Evolutionary conservation across 2,329 filamentous ascomycete genomes (phyloP).

Genomic region (Scytalidium sp.): DNA sequence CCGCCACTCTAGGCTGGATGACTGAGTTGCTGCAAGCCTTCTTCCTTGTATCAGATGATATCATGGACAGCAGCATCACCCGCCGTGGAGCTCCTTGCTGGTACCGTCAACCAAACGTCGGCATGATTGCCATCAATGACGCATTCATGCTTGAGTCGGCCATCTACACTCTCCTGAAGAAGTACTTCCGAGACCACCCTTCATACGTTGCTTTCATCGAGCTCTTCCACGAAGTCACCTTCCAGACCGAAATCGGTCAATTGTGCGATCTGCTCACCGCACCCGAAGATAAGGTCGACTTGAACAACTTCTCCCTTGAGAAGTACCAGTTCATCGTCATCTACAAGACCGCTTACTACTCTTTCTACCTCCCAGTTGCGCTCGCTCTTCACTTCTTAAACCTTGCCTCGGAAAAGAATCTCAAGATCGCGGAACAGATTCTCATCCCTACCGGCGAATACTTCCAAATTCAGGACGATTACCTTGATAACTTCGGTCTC

Average conservation of each 20-base stretch:
- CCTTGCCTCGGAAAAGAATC: conserved; percentile 81
- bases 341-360: conserved; percentile 99
- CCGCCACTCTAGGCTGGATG: conserved; percentile 91
- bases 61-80: conserved; percentile 96
- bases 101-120: conserved; percentile 87
- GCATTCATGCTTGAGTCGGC: conserved; percentile 89
- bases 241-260: conserved; percentile 95
- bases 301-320: conserved; percentile 90
- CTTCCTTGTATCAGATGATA: conserved; percentile 97
- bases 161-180: conserved; percentile 91
- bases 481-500: conserved; percentile 95
- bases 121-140: conserved; percentile 98
- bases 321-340: conserved; percentile 99
- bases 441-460: conserved; percentile 97
- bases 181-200: conserved; percentile 85
- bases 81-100: conserved; percentile 93
- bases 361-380: conserved; percentile 95
- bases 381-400: conserved; percentile 84
- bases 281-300: conserved; percentile 87
- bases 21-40: conserved; percentile 98
- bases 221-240: conserved; percentile 92
- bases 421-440: conserved; percentile 85
- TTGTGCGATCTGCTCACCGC: conserved; percentile 92
- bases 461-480: conserved; percentile 99
- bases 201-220: conserved; percentile 89